These are phyloP conservation scores for Aaosphaeria pasadenensis DNA, from an alignment of 2,329 filamentous ascomycete species.

Conservation along the genomic window DNA sequence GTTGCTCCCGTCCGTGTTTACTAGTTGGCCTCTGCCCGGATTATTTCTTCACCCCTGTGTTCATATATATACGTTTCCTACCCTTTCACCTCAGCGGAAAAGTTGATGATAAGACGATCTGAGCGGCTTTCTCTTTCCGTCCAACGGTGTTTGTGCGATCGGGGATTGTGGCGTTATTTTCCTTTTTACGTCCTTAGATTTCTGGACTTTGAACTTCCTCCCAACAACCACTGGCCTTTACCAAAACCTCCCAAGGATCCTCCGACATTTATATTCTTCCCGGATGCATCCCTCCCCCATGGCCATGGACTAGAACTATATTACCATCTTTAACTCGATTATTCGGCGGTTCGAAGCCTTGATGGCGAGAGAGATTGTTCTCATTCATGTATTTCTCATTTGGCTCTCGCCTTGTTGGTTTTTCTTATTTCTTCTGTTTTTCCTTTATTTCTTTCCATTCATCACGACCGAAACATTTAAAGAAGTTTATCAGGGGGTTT, in stretches of 20 bases:
- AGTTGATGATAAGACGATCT: conserved; percentile 36
- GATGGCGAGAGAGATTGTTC: conserved; percentile 20
- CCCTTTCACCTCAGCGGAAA: conserved; percentile 19
- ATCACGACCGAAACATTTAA: too few species aligned
- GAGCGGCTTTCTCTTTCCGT: conserved; percentile 18
- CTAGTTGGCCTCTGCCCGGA: conserved; percentile 17
- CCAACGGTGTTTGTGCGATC: conserved; percentile 26
- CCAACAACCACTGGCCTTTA: too few species aligned
- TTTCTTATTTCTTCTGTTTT: not conserved
- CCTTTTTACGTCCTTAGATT: too few species aligned
- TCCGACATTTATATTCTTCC: too few species aligned
- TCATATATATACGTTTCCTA: conserved; percentile 20
- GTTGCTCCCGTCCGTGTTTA: conserved; percentile 35
- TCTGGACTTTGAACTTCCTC: too few species aligned
- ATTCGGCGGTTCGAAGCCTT: conserved; percentile 19
- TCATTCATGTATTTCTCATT: conserved; percentile 2
- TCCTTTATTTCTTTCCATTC: not conserved
- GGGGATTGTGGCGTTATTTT: conserved; percentile 18
- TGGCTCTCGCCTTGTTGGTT: too few species aligned
- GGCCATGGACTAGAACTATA: conserved; percentile 1
- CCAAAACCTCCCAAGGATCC: too few species aligned
- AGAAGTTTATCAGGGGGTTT: conserved; percentile 3
- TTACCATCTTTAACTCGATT: conserved; percentile 21
- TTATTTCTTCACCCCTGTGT: conserved; percentile 33
- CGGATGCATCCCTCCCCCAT: too few species aligned